A percentile compares a stretch with the other conserved stretches of the same genome.
phyloP scores from a whole-genome alignment of 345 rosid genomes.

The Syzygium aqueum region DNA sequence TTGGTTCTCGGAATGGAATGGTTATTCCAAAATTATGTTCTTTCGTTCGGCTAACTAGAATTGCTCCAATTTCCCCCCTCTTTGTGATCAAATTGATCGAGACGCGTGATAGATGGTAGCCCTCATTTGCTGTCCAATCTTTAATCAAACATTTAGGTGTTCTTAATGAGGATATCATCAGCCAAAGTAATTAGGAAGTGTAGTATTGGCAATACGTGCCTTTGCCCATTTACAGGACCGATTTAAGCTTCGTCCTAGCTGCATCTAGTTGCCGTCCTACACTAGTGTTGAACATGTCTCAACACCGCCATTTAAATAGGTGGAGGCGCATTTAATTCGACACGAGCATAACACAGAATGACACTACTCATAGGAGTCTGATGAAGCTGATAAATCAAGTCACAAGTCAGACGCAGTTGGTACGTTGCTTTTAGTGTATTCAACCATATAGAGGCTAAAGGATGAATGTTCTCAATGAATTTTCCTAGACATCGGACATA shows the following conservation, averaged over 20 bases:
- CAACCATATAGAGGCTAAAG: neutral
- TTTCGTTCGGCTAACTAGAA: neutral
- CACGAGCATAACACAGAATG: neutral
- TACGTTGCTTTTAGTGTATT: neutral
- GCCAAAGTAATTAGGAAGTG: neutral
- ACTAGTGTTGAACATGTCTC: neutral
- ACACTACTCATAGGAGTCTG: neutral
- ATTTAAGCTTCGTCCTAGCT: neutral
- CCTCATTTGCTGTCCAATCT: neutral
- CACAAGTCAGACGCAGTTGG: neutral
- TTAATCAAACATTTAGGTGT: neutral
- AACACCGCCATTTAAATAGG: neutral
- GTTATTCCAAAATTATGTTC: neutral
- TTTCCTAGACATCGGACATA: neutral
- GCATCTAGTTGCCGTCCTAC: neutral
- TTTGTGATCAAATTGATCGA: neutral
- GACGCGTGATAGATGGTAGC: neutral
- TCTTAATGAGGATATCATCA: neutral
- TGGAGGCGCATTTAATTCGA: neutral
- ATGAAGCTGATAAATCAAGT: neutral
- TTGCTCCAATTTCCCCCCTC: neutral
- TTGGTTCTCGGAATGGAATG: neutral
- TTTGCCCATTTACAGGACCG: neutral
- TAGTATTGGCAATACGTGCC: neutral
- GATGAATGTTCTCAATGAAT: neutral